These are phyloP conservation scores for Calocybe cyanea DNA, from an alignment of 768 basidiomycete genomes.

Conservation along the genomic window DNA sequence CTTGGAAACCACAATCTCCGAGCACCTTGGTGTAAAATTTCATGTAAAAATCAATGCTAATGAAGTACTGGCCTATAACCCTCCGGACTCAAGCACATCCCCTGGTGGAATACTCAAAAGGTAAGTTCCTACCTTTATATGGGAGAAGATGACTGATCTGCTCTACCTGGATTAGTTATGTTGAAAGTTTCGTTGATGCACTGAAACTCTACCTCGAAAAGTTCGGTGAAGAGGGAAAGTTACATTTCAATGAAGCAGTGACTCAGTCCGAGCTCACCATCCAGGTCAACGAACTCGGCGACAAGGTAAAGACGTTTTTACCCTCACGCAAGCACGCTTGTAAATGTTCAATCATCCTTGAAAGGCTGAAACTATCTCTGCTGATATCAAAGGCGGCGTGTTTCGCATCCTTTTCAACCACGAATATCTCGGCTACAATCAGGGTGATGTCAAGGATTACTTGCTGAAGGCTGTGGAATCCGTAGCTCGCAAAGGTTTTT, in stretches of 20 bases:
- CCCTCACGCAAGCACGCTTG: background rate
- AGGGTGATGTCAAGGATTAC: slow-evolving; percentile 19
- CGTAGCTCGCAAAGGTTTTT: slow-evolving; percentile 27
- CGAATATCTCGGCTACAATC: slow-evolving; percentile 30
- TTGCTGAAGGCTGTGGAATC: slow-evolving; percentile 30
- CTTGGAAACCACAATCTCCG: slow-evolving; percentile 27
- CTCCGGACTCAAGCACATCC: slow-evolving; percentile 17
- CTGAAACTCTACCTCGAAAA: slow-evolving; percentile 25
- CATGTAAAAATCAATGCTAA: slow-evolving; percentile 31
- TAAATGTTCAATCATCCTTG: background rate
- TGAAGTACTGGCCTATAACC: slow-evolving; percentile 31
- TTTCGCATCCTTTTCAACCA: slow-evolving; percentile 36
- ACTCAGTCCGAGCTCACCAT: slow-evolving; percentile 29
- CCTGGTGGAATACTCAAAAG: slow-evolving; percentile 22
- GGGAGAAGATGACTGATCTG: too few relatives aligned
- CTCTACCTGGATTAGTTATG: slow-evolving; percentile 25
- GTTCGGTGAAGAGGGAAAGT: slow-evolving; percentile 32
- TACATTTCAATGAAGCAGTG: slow-evolving; percentile 35
- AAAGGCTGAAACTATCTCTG: slow-evolving; percentile 27
- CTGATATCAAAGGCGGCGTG: slow-evolving; percentile 35
- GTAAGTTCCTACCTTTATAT: slow-evolving; percentile 12
- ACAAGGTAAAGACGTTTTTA: slow-evolving; percentile 14
- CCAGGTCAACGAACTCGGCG: slow-evolving; percentile 28
- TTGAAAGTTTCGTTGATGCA: slow-evolving; percentile 31
- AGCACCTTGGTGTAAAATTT: slow-evolving; percentile 24